Base-by-base conservation (phyloP, 805 yeast species). In the Candida cerambycidarum region DNA sequence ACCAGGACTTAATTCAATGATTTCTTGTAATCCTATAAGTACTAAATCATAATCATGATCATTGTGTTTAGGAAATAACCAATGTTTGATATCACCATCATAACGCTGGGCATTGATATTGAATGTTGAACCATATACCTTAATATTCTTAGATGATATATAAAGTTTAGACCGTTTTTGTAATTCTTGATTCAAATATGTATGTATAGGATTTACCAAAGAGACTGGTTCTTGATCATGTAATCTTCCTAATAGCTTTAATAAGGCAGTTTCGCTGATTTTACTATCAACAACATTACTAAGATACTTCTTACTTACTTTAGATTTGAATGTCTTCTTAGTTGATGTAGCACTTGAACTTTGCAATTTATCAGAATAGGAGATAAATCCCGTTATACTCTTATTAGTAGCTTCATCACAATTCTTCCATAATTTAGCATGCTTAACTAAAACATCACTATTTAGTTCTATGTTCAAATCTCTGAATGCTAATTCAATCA, bases 1-100 rank as follows among this genome's bases (percentile, higher is more conserved):
- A 11, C 92, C 88, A 0, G 93, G 84, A 1, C 82, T 79, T 33
- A 93, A 67, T 55, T 90, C 97, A 10, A 59, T 67, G 25, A 90
- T 82, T 55, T 93, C 99, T 61, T 93, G 96, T 29, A 93, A 69
- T 2, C 97, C 98, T 48, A 93, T 72, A 1, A 83, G 84, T 15
- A 87, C 81, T 2, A 90, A 60, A 54, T 92, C 97, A 28, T 85
- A 79, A 57, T 55, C n/a, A 59, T 59, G 4, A 6, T 31, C 96
- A 23, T 85, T 78, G 8, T 17, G 37, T 21, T 36, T 42, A 0
- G 83, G 82, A 45, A 69, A 78, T 3, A 79, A 32, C 73, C 80
- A 75, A 5, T 59, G 54, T 5, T 55, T 52, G 7, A 78, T 56
- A 47, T 67, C 69, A 1, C 71, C 78, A 10, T 71, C 71, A 42